phyloP scores from a whole-genome alignment of 2,329 filamentous ascomycete species.

The Domatiomyces catenatus region DNA sequence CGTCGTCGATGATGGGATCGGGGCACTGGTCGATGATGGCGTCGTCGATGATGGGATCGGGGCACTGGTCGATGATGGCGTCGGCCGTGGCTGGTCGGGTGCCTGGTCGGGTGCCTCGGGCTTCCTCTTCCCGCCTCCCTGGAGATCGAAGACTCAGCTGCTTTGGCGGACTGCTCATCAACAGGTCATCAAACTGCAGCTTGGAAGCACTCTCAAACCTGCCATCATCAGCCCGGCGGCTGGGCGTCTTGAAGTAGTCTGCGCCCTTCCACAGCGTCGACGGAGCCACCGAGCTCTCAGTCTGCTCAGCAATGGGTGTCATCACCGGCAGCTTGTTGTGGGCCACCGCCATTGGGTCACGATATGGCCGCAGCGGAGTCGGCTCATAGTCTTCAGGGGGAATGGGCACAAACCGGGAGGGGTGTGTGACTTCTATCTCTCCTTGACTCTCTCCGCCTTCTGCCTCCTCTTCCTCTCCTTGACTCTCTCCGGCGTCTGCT shows the following conservation, averaged over 20 bases:
- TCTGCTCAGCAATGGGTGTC: slow-evolving; percentile 95
- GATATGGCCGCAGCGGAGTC: slow-evolving; percentile 56
- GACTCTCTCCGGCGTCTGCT: too few relatives aligned
- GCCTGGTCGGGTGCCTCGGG: too few relatives aligned
- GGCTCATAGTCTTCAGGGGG: slow-evolving; percentile 77
- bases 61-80: too few relatives aligned
- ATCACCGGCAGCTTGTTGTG: slow-evolving; percentile 93
- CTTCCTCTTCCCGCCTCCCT: slow-evolving; percentile 20
- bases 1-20: slow-evolving; percentile 62
- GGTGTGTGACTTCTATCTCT: slow-evolving; percentile 31
- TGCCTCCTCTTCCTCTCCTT: slow-evolving; percentile 5
- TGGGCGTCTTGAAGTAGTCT: slow-evolving; percentile 62
- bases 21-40: not conserved
- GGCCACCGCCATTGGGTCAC: slow-evolving; percentile 62
- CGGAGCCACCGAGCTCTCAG: slow-evolving; percentile 67
- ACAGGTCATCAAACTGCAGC: slow-evolving; percentile 30
- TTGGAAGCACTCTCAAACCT: slow-evolving; percentile 16
- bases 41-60: slow-evolving; percentile 45
- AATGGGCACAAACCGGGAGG: slow-evolving; percentile 57
- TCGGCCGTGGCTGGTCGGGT: too few relatives aligned
- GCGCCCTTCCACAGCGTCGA: slow-evolving; percentile 43
- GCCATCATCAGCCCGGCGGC: slow-evolving; percentile 33
- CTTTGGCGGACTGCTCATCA: slow-evolving; percentile 49
- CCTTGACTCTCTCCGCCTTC: slow-evolving; percentile 21
- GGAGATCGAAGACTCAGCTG: slow-evolving; percentile 21